Percentiles rank a stretch among this genome's conserved stretches.
phyloP scores from a whole-genome alignment of 106 monocot genomes.

The Dendrobium chrysotoxum region DNA sequence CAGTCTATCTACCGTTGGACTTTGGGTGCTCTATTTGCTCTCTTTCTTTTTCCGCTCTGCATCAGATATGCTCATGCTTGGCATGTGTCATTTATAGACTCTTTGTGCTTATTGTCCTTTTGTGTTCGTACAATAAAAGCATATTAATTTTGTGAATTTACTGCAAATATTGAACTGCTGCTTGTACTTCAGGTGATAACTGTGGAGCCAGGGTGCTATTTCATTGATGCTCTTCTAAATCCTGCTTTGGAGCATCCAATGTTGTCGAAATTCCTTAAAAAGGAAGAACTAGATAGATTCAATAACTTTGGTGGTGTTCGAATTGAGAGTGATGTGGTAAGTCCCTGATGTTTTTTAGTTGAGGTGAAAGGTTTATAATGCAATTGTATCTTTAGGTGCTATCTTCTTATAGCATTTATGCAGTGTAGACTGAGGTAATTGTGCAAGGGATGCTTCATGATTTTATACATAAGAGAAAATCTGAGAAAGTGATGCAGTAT shows the following conservation, averaged over 20 bases:
- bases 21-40: not conserved
- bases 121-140: not conserved
- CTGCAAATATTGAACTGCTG: not conserved
- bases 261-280: slow-evolving; percentile 59
- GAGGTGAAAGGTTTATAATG: not conserved
- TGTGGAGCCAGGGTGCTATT: slow-evolving; percentile 96
- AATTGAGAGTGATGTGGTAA: slow-evolving; percentile 97
- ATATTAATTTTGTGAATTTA: not conserved
- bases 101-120: not conserved
- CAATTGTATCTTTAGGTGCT: not conserved
- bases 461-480: not conserved
- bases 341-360: not conserved
- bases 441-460: not conserved
- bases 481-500: not conserved
- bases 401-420: not conserved
- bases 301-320: slow-evolving; percentile 85
- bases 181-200: slow-evolving; percentile 73
- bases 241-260: slow-evolving; percentile 54
- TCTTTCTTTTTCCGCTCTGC: not conserved
- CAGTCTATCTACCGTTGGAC: not conserved
- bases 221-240: slow-evolving; percentile 77
- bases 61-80: not conserved
- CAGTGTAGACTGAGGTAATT: not conserved
- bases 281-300: slow-evolving; percentile 43
- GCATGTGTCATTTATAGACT: not conserved